Conservation (phyloP, 257 asterid genomes). For the Coffea canephora region DNA sequence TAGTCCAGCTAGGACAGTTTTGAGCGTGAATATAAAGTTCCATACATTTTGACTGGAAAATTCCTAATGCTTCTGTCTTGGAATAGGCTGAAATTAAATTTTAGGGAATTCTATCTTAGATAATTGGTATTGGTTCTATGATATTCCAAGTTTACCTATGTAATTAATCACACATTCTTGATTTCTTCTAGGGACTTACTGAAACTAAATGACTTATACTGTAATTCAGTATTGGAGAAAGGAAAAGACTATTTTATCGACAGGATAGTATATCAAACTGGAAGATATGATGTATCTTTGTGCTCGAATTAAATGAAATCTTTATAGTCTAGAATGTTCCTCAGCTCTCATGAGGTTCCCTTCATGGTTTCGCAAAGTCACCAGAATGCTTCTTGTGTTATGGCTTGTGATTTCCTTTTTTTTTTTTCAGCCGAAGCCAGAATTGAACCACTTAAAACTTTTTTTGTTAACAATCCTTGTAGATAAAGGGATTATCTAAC, state of each 20-base stretch:
- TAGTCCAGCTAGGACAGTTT: no score
- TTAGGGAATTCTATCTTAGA: neutral
- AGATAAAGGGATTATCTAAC: constrained; percentile 85
- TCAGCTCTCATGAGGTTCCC: neutral
- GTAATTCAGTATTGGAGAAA: neutral
- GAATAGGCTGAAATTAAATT: neutral
- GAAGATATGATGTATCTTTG: neutral
- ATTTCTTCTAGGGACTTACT: neutral
- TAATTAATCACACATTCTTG: neutral
- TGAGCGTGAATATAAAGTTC: neutral
- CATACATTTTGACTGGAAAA: neutral
- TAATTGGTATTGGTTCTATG: neutral
- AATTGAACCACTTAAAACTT: neutral
- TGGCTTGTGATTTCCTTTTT: neutral
- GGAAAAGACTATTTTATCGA: neutral
- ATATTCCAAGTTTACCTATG: neutral
- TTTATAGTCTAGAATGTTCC: neutral
- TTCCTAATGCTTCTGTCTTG: neutral
- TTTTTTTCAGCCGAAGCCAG: no score
- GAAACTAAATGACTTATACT: no score
- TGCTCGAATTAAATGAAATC: neutral
- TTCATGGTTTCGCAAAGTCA: neutral
- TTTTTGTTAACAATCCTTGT: constrained; percentile 9
- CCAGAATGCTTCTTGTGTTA: no score
- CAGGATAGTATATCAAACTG: neutral